Percentiles rank a stretch among this genome's conserved stretches.
Evolutionary conservation across 129 eudicot species (phyloP).

Genomic region (Saposhnikovia divaricata): DNA sequence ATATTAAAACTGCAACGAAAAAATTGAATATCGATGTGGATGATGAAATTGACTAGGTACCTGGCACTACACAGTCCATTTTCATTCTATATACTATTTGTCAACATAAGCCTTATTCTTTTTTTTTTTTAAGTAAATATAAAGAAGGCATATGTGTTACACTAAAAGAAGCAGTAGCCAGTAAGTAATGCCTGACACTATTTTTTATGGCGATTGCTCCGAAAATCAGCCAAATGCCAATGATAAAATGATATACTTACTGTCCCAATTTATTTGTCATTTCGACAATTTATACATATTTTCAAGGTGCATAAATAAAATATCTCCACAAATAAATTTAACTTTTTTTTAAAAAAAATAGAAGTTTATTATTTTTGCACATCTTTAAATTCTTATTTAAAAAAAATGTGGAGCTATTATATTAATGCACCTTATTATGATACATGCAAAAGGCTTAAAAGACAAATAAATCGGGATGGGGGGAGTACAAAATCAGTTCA

Average conservation of each 20-base stretch:
- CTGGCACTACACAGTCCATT: neutral
- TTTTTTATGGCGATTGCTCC: neutral
- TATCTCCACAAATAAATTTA: too few species aligned
- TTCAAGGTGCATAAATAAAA: neutral
- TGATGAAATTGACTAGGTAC: neutral
- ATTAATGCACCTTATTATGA: neutral
- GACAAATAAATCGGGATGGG: neutral
- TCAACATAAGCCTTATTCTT: too few species aligned
- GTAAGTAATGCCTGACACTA: neutral
- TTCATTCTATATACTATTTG: too few species aligned
- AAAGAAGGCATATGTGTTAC: neutral
- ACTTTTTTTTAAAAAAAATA: too few species aligned
- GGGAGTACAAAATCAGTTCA: neutral
- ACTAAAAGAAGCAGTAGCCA: neutral
- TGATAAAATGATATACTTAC: neutral
- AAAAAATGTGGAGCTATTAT: neutral
- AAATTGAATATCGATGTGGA: too few species aligned
- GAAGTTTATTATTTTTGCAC: too few species aligned
- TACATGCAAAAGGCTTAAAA: neutral
- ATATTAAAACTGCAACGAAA: too few species aligned
- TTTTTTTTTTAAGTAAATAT: neutral
- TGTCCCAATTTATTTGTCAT: neutral
- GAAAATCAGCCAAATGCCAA: neutral
- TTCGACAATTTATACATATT: neutral
- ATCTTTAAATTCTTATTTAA: too few species aligned